Percentiles rank a stretch among this genome's conserved stretches.
Evolutionary conservation across 2,329 filamentous ascomycete genomes (phyloP).

Genomic region (Colletotrichum endophyticum): DNA sequence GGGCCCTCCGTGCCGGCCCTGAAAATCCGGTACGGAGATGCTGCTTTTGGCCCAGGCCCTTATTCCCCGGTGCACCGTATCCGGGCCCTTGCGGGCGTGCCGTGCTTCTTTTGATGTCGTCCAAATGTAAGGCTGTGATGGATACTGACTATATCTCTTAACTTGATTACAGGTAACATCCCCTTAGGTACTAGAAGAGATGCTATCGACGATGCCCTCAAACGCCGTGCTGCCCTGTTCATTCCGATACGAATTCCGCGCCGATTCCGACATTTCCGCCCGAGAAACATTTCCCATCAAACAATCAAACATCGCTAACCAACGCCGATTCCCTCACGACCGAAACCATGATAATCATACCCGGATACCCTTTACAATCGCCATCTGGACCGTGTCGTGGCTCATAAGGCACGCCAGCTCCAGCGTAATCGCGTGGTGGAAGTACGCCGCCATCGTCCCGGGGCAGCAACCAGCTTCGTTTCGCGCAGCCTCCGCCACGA

Average conservation of each 20-base stretch:
- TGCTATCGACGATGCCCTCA: background rate
- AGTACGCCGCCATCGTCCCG: constrained; percentile 18
- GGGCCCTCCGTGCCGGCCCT: background rate
- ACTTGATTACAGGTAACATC: background rate
- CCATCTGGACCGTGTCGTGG: constrained; percentile 12
- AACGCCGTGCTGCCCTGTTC: background rate
- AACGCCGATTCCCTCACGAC: background rate
- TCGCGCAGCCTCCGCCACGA: constrained; percentile 7
- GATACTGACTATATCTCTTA: background rate
- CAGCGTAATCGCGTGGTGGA: constrained; percentile 11
- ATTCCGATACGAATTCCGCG: background rate
- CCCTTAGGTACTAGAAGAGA: no score
- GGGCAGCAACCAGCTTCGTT: constrained; percentile 13
- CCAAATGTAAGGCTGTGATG: background rate
- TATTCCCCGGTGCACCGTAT: background rate
- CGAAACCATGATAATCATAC: background rate
- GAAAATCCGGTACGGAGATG: background rate
- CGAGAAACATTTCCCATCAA: background rate
- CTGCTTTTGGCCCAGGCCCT: background rate
- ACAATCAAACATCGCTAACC: background rate
- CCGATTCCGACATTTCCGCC: background rate
- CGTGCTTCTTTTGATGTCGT: background rate
- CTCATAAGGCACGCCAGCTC: constrained; percentile 18
- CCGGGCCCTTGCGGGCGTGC: background rate
- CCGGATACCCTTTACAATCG: constrained; percentile 9